A percentile compares a stretch with the other conserved stretches of the same genome.
Evolutionary conservation across 164 flowering plant species (phyloP).

Genomic region (Vitis cinerea): DNA sequence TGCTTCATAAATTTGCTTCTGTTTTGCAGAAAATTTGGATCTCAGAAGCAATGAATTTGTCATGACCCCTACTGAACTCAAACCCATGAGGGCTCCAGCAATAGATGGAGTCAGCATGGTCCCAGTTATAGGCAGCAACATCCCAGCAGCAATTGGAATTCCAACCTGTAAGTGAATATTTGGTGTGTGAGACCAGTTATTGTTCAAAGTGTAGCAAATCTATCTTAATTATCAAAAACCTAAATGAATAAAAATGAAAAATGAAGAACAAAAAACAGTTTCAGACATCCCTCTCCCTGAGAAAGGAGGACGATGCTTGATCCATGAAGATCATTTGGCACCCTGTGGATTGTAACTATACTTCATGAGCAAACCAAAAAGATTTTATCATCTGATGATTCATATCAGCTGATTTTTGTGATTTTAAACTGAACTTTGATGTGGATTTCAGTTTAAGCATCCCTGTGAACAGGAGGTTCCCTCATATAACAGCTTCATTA

Average conservation of each 20-base stretch:
- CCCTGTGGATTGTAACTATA: too few species aligned
- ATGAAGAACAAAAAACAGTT: neutral
- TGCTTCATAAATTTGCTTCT: slow-evolving; percentile 19
- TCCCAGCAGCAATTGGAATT: slow-evolving; percentile 91
- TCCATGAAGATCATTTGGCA: too few species aligned
- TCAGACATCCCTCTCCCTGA: too few species aligned
- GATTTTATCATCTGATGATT: too few species aligned
- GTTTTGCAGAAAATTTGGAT: slow-evolving; percentile 49
- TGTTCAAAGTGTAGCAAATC: neutral
- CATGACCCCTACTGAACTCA: slow-evolving; percentile 91
- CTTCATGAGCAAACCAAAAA: too few species aligned
- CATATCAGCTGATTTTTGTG: too few species aligned
- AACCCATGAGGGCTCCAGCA: slow-evolving; percentile 96
- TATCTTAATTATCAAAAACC: neutral
- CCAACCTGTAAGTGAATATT: slow-evolving; percentile 57
- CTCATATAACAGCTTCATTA: too few species aligned
- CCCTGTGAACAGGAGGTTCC: too few species aligned
- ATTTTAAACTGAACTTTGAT: too few species aligned
- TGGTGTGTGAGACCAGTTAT: neutral
- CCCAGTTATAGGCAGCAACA: slow-evolving; percentile 82
- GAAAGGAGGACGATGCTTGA: too few species aligned
- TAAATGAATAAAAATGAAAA: neutral
- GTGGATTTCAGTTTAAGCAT: too few species aligned
- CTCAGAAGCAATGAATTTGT: slow-evolving; percentile 81
- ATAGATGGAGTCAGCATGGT: slow-evolving; percentile 90